Evolutionary conservation across 495 filamentous ascomycete species (phyloP).

Genomic region (Alectoria sarmentosa): DNA sequence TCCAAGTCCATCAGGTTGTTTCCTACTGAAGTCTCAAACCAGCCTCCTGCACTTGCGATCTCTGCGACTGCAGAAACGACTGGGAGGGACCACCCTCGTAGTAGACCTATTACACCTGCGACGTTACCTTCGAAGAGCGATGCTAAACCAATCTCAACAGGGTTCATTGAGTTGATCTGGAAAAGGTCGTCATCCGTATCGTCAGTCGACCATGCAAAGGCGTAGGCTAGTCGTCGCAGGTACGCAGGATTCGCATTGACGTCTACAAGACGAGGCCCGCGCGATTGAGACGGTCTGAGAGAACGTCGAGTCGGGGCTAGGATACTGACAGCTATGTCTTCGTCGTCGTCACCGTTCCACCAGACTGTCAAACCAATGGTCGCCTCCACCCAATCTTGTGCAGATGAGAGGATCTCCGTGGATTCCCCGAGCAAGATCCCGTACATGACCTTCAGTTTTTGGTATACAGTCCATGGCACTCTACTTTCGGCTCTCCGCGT

Average conservation of each 20-base stretch:
- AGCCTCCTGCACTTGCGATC: constrained; percentile 64
- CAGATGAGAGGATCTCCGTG: constrained; percentile 57
- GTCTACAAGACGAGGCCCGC: constrained; percentile 35
- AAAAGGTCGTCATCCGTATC: constrained; percentile 45
- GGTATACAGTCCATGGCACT: constrained; percentile 81
- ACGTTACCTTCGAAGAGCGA: constrained; percentile 71
- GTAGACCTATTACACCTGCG: constrained; percentile 62
- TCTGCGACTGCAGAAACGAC: constrained; percentile 71
- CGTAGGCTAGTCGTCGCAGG: constrained; percentile 42
- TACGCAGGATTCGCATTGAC: constrained; percentile 44
- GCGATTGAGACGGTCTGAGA: constrained; percentile 25
- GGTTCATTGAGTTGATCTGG: constrained; percentile 61
- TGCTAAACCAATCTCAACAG: constrained; percentile 70
- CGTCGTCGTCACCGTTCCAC: constrained; percentile 75
- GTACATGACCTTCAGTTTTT: constrained; percentile 68
- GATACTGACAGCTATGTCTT: constrained; percentile 31
- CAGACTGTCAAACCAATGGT: constrained; percentile 71
- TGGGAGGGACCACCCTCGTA: constrained; percentile 71
- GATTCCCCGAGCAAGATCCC: constrained; percentile 64
- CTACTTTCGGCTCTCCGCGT: constrained; percentile 70
- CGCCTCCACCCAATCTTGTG: constrained; percentile 84
- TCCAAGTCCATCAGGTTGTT: constrained; percentile 29
- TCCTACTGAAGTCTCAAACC: constrained; percentile 46
- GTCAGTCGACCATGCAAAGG: constrained; percentile 44
- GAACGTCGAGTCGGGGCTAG: constrained; percentile 32